Evolutionary conservation across 495 filamentous ascomycete species (phyloP).

Genomic region (Aspergillus indologenus): DNA sequence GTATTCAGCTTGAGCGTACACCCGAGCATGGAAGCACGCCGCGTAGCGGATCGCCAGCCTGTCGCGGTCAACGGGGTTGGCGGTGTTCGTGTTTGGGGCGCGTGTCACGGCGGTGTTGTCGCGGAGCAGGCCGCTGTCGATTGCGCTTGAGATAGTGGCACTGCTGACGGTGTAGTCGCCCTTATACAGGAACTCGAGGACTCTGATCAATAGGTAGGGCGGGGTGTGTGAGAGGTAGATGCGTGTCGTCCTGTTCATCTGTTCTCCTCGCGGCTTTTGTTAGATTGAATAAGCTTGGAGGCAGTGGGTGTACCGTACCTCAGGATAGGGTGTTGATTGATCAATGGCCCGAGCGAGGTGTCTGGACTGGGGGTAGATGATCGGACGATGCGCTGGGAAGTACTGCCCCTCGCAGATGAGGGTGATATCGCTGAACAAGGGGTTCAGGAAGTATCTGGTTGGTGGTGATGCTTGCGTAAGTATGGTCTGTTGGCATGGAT

Average conservation of each 20-base stretch:
- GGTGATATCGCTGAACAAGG: not conserved
- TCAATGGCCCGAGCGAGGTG: not conserved
- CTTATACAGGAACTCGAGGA: no score
- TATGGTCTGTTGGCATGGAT: not conserved
- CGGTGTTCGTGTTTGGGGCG: not conserved
- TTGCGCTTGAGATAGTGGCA: not conserved
- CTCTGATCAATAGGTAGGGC: no score
- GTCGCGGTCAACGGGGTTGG: not conserved
- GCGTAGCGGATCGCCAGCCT: not conserved
- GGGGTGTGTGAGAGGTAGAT: no score
- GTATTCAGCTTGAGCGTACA: not conserved
- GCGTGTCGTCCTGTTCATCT: no score
- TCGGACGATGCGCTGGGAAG: not conserved
- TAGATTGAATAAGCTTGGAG: no score
- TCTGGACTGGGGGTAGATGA: not conserved
- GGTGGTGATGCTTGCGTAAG: not conserved
- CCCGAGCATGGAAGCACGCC: not conserved
- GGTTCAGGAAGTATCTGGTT: not conserved
- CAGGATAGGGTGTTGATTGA: no score
- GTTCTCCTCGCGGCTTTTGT: no score
- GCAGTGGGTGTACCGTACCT: no score
- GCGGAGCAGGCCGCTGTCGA: not conserved
- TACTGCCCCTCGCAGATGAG: not conserved
- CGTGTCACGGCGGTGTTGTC: not conserved
- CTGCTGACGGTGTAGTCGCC: no score